Evolutionary conservation across 495 filamentous ascomycete genomes (phyloP).

Genomic region (Xeromyces bisporus): DNA sequence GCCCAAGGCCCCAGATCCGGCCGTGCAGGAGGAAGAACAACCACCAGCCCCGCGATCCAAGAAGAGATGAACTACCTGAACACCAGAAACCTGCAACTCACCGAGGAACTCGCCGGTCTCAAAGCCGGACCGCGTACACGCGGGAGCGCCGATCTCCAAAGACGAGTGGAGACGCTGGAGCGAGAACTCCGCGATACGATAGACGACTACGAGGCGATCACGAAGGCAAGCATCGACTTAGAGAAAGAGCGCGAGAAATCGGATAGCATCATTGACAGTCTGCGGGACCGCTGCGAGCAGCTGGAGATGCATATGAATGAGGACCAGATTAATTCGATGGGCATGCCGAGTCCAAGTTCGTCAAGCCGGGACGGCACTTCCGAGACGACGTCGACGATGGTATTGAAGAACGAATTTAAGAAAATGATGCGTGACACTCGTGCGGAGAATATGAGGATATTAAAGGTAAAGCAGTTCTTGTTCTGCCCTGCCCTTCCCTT

Average conservation of each 20-base stretch:
- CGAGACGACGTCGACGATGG: constrained; percentile 51
- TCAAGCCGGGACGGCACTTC: constrained; percentile 28
- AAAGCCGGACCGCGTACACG: constrained; percentile 28
- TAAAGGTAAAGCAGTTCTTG: constrained; percentile 60
- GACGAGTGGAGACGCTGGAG: constrained; percentile 47
- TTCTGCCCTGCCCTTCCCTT: too few species aligned
- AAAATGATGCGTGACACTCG: constrained; percentile 82
- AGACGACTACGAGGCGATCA: constrained; percentile 73
- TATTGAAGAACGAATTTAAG: constrained; percentile 69
- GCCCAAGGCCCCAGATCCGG: constrained; percentile 70
- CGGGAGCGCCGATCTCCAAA: constrained; percentile 32
- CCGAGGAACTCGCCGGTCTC: constrained; percentile 39
- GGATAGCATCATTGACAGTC: constrained; percentile 51
- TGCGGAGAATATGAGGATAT: constrained; percentile 47
- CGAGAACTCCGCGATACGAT: constrained; percentile 68
- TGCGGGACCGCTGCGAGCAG: constrained; percentile 51
- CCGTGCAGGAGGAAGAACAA: constrained; percentile 62
- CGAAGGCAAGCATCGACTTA: constrained; percentile 65
- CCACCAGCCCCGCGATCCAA: constrained; percentile 46
- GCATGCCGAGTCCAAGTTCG: constrained; percentile 36
- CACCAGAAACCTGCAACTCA: constrained; percentile 38
- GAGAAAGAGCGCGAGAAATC: constrained; percentile 71
- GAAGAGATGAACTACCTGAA: constrained; percentile 50
- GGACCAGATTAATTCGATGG: constrained; percentile 55
- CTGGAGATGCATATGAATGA: constrained; percentile 54